Conservation (phyloP, 2,329 filamentous ascomycete species). For the Diaporthe destruens region DNA sequence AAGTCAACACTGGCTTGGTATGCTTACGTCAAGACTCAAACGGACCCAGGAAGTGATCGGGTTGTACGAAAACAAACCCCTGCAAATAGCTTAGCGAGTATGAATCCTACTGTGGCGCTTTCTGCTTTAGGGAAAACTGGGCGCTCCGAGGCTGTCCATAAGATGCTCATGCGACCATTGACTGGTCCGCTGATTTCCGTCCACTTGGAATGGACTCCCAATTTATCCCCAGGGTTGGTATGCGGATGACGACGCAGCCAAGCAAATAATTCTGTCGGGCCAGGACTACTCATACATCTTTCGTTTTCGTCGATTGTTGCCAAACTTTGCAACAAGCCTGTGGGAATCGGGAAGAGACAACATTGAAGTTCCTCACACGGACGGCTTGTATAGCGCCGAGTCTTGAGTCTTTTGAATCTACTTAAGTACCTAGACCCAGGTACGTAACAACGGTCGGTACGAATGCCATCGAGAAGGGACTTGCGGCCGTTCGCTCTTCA, state of each 20-base stretch:
- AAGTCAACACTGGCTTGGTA: not conserved
- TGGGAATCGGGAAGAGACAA: not conserved
- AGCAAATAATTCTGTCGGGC: not conserved
- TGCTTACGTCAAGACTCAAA: not conserved
- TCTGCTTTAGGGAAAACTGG: constrained; percentile 2
- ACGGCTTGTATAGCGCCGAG: not conserved
- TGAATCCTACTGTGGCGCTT: not conserved
- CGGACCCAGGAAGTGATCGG: not conserved
- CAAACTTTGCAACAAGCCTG: not conserved
- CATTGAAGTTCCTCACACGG: not conserved
- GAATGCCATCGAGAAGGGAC: too few relatives aligned
- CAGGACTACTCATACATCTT: not conserved
- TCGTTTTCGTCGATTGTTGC: not conserved
- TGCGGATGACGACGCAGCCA: not conserved
- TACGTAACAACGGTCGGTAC: too few relatives aligned
- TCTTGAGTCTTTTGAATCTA: not conserved
- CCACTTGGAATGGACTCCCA: not conserved
- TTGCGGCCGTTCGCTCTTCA: too few relatives aligned
- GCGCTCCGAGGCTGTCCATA: not conserved
- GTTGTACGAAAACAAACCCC: not conserved
- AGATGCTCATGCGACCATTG: not conserved
- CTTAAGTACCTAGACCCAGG: too few relatives aligned
- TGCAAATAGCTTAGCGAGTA: not conserved
- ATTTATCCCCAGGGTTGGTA: not conserved
- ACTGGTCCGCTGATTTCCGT: not conserved